A percentile compares a stretch with the other conserved stretches of the same genome.
Evolutionary conservation across 495 filamentous ascomycete genomes (phyloP).

Genomic region (Diplogelasinospora grovesii): DNA sequence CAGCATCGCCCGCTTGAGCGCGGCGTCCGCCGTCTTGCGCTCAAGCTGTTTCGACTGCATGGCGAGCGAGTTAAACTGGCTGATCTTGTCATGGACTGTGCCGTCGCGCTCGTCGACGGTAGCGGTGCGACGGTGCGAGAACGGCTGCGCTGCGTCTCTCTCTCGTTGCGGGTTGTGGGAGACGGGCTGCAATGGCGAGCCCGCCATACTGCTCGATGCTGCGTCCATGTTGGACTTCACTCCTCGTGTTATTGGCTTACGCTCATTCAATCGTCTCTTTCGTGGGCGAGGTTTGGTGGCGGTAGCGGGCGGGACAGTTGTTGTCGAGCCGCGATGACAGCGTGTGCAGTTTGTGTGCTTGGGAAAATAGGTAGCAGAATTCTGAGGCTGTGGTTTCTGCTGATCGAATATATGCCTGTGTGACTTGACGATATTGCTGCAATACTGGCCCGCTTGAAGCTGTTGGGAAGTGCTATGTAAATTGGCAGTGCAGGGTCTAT

Average conservation of each 20-base stretch:
- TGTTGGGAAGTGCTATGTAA: too few species aligned
- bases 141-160: slow-evolving; percentile 20
- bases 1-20: slow-evolving; percentile 71
- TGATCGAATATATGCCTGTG: too few species aligned
- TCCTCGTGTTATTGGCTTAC: neutral
- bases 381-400: too few species aligned
- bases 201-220: too few species aligned
- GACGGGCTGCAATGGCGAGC: slow-evolving; percentile 55
- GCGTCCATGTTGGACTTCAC: too few species aligned
- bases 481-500: too few species aligned
- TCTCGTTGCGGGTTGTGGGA: slow-evolving; percentile 71
- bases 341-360: neutral
- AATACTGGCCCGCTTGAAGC: too few species aligned
- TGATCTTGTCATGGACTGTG: slow-evolving; percentile 76
- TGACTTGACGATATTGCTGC: too few species aligned
- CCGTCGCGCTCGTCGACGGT: slow-evolving; percentile 52
- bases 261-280: neutral
- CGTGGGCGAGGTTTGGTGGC: neutral
- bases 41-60: slow-evolving; percentile 55
- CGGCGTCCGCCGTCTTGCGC: slow-evolving; percentile 59
- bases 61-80: slow-evolving; percentile 69
- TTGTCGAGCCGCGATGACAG: neutral
- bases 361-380: too few species aligned
- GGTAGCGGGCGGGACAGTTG: neutral
- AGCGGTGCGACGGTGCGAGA: slow-evolving; percentile 11